These are phyloP conservation scores for Tylopilus balloui DNA, from an alignment of 768 basidiomycete species.

Conservation along the genomic window DNA sequence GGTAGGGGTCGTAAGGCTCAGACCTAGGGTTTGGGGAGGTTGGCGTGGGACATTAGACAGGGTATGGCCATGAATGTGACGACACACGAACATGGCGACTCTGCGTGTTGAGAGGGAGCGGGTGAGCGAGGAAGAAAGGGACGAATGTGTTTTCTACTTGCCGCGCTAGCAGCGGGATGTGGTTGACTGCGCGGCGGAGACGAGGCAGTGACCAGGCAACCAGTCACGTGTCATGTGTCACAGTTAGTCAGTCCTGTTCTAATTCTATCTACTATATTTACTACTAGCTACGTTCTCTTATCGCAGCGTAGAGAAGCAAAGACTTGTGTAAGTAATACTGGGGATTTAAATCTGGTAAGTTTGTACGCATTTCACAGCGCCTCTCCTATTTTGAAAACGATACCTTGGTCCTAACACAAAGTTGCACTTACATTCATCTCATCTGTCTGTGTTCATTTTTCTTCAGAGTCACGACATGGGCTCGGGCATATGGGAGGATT, in stretches of 20 bases:
- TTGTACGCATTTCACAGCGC: too few relatives aligned
- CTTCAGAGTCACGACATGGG: too few relatives aligned
- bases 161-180: conserved; percentile 21
- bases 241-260: not conserved
- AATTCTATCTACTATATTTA: too few relatives aligned
- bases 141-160: conserved; percentile 11
- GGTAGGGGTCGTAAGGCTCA: conserved; percentile 98
- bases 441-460: too few relatives aligned
- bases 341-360: too few relatives aligned
- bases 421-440: too few relatives aligned
- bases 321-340: too few relatives aligned
- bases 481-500: too few relatives aligned
- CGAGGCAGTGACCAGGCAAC: conserved; percentile 12
- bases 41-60: conserved; percentile 5
- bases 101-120: conserved; percentile 1
- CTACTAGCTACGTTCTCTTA: too few relatives aligned
- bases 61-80: not conserved
- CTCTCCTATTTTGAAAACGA: too few relatives aligned
- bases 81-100: conserved; percentile 27
- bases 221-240: conserved; percentile 24
- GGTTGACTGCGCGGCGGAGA: conserved; percentile 22
- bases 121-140: not conserved
- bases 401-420: too few relatives aligned
- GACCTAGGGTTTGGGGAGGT: conserved; percentile 55
- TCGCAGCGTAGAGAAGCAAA: too few relatives aligned